phyloP scores from a whole-genome alignment of 108 stramenopile genomes.

The Pseudonitzschia multistriata region DNA sequence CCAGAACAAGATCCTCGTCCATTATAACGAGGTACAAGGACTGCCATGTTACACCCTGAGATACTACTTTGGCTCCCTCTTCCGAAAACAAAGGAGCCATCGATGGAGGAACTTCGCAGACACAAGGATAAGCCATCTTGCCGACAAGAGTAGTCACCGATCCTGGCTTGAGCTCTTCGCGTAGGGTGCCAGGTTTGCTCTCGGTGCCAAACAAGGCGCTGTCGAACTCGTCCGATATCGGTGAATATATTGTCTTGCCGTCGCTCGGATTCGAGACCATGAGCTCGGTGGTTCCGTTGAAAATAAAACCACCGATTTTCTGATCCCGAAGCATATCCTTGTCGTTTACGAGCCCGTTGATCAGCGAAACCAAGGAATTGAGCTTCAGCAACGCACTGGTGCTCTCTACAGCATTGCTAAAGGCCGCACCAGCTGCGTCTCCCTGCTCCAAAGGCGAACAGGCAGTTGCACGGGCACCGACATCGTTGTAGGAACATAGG shows the following conservation, averaged over 20 bases:
- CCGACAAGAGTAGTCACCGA: slow-evolving; percentile 62
- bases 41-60: slow-evolving; percentile 84
- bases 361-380: slow-evolving; percentile 20
- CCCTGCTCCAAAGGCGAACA: slow-evolving; percentile 16
- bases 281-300: not conserved
- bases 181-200: not conserved
- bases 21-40: slow-evolving; percentile 80
- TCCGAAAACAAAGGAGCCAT: slow-evolving; percentile 57
- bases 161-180: slow-evolving; percentile 33
- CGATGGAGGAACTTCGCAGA: slow-evolving; percentile 70
- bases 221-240: slow-evolving; percentile 26
- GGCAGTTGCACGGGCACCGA: slow-evolving; percentile 15
- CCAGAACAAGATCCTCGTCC: slow-evolving; percentile 62
- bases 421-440: slow-evolving; percentile 15
- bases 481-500: slow-evolving; percentile 16
- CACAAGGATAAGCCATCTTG: slow-evolving; percentile 74
- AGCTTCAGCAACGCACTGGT: slow-evolving; percentile 23
- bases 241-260: slow-evolving; percentile 10
- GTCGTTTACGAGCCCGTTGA: not conserved
- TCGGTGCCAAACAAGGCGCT: slow-evolving; percentile 24
- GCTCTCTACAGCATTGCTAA: slow-evolving; percentile 22
- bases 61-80: slow-evolving; percentile 59
- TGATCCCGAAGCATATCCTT: slow-evolving; percentile 1
- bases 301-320: slow-evolving; percentile 25
- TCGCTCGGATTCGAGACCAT: slow-evolving; percentile 6